Conservation (phyloP, 345 rosid species). For the Physaria fendleri region DNA sequence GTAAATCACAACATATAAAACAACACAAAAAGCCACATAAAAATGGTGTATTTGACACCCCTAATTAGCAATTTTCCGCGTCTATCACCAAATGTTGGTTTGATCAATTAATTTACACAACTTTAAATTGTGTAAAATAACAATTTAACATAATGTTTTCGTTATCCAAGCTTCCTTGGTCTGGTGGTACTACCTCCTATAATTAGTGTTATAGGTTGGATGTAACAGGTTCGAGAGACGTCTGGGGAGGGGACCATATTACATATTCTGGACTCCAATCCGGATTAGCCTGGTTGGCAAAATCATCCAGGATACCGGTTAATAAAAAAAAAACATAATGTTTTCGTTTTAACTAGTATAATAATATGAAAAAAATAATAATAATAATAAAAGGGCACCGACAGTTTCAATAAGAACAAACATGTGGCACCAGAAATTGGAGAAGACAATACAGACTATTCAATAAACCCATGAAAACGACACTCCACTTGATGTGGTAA, state of each 20-base stretch:
- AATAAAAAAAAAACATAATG: too few species aligned
- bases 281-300: too few species aligned
- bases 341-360: too few species aligned
- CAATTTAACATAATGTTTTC: neutral
- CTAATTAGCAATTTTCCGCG: neutral
- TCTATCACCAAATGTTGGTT: neutral
- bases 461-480: conserved; percentile 33
- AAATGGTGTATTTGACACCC: conserved; percentile 15
- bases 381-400: conserved; percentile 33
- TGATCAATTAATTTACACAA: neutral
- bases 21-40: conserved; percentile 1
- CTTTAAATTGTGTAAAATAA: neutral
- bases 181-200: too few species aligned
- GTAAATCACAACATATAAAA: neutral
- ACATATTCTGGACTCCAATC: too few species aligned
- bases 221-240: too few species aligned
- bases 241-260: too few species aligned
- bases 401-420: conserved; percentile 34
- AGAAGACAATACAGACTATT: conserved; percentile 23
- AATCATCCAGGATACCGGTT: too few species aligned
- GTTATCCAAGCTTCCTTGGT: too few species aligned
- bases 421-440: conserved; percentile 35
- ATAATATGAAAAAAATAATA: too few species aligned
- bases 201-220: too few species aligned
- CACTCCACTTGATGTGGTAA: conserved; percentile 35